Evolutionary conservation across 2,329 filamentous ascomycete genomes (phyloP), one percentile per base, ranked within the genome.

Genomic region (Aspergillus intermedius): DNA sequence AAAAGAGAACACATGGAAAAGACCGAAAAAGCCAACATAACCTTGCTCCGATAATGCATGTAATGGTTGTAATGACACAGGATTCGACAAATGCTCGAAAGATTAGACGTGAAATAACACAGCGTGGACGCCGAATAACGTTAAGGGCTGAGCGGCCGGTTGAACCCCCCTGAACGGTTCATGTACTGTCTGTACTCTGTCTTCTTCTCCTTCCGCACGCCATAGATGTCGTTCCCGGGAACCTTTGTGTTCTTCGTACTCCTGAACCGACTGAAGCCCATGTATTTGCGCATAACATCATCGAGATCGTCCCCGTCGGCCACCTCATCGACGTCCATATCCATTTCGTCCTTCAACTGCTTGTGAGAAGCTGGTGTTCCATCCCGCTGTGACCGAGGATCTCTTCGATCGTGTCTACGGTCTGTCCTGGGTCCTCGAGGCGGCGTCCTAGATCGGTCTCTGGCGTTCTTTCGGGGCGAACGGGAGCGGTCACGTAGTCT

Each of bases 101-200:
- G 48, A 47, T 39, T 23, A 41, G 25, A 46, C 50, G 49, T 32
- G 39, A 39, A 46, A 39, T 39, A 40, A 43, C 19, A 49, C 42
- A n/a, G 15, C 12, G 15, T 6, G 13, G 22, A 37, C 8, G 10
- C 21, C 23, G 17, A 50, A 66, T 53, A 68, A 57, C 70, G 64
- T 44, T 65, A 65, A 23, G 74, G 74, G 60, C 73, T 76, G 55
- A 77, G 65, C 23, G 74, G 74, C 53, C 74, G 62, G 56, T 77
- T 77, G 63, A 77, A 77, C 47, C 74, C 74, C 49, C 74, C 74
- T 25, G 66, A 55, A 54, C 74, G 73, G 54, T 75, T 77, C 82
- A 98, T 98, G 70, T 98, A 98, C 79, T 98, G 93, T 59, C 93
- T 80, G 64, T 96, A 97, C 75, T 94, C 82, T 12, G 85, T 87